Percentiles rank a stretch among this genome's conserved stretches.
phyloP scores from a whole-genome alignment of 2,329 filamentous ascomycete genomes.

The Emmonsiellopsis sp. region DNA sequence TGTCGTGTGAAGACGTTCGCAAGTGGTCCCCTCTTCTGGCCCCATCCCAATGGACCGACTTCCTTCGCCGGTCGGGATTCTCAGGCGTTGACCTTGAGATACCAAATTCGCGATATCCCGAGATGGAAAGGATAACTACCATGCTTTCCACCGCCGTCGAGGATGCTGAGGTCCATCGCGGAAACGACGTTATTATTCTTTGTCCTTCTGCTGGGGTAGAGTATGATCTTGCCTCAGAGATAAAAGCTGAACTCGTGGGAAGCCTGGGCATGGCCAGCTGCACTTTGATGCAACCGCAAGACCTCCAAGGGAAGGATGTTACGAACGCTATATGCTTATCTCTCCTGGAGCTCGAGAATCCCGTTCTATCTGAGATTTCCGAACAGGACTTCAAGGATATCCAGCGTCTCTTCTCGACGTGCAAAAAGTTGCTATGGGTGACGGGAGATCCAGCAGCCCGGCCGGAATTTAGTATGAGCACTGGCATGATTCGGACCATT shows the following conservation, averaged over 20 bases:
- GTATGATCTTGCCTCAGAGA: constrained; percentile 2
- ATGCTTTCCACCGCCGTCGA: constrained; percentile 12
- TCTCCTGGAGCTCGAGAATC: constrained; percentile 13
- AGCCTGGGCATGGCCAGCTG: constrained; percentile 6
- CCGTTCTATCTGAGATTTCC: constrained; percentile 14
- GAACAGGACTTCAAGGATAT: constrained; percentile 18
- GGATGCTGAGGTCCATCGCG: neutral
- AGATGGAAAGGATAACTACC: constrained; percentile 13
- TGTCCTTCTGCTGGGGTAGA: neutral
- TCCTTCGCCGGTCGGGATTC: constrained; percentile 8
- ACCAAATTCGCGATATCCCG: constrained; percentile 7
- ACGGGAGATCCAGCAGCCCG: constrained; percentile 20
- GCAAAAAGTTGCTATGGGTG: constrained; percentile 25
- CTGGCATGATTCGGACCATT: constrained; percentile 26
- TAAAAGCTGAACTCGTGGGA: constrained; percentile 4
- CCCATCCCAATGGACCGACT: constrained; percentile 5
- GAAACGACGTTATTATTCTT: constrained; percentile 2
- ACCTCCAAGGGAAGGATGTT: constrained; percentile 12
- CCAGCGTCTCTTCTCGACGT: constrained; percentile 18
- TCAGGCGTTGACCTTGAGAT: constrained; percentile 9
- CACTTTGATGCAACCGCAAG: constrained; percentile 12
- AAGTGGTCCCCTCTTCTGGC: constrained; percentile 7
- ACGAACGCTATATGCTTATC: constrained; percentile 16
- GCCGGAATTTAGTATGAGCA: constrained; percentile 22
- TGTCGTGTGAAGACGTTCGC: constrained; percentile 11